Evolutionary conservation across 2,329 filamentous ascomycete species (phyloP), one percentile per base, ranked within the genome.

Genomic region (Pseudocercospora cruenta): DNA sequence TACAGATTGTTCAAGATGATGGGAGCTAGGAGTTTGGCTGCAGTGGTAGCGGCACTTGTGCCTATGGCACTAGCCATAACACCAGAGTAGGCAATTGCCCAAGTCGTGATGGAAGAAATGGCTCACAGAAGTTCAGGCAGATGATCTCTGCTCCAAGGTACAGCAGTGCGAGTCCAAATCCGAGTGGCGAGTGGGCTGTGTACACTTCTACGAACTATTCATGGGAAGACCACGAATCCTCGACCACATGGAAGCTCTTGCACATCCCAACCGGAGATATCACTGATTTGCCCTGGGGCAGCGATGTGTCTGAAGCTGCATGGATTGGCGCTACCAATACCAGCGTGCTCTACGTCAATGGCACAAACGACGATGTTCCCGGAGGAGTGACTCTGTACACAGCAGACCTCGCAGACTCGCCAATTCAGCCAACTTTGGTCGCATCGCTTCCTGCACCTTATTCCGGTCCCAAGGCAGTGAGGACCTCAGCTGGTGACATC

Each of bases 381-480:
- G 71, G 72, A 51, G 73, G 73, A 28, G 74, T 80, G 39, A 79
- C 78, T 47, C 65, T 81, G n/a, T 81, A 79, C 62, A 75, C 75
- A 8, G 78, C 77, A 21, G 78, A 81, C 64, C 60, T 74, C 16
- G 74, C 74, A 45, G 65, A 70, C 24, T 64, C 67, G 49, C 63
- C 67, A 1, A 68, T 69, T 51, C 54, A 63, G 58, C 60, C 66
- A 9, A 70, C 58, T 12, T 62, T 80, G 26, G 75, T 81, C 12
- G 73, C 70, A n/a, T 68, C 69, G 31, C 66, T 74, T 19, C 62
- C 70, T 12, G 73, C 73, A 9, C 79, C 79, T 2, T 80, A 78
- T 64, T 76, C 77, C 8, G 80, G 80, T 10, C 72, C 81, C 47
- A 81, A 81, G 43, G 73, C 73, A 31, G 65, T 64, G 14, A 68